Conservation (phyloP, 495 filamentous ascomycete genomes). For the Aspergillus sparsus region DNA sequence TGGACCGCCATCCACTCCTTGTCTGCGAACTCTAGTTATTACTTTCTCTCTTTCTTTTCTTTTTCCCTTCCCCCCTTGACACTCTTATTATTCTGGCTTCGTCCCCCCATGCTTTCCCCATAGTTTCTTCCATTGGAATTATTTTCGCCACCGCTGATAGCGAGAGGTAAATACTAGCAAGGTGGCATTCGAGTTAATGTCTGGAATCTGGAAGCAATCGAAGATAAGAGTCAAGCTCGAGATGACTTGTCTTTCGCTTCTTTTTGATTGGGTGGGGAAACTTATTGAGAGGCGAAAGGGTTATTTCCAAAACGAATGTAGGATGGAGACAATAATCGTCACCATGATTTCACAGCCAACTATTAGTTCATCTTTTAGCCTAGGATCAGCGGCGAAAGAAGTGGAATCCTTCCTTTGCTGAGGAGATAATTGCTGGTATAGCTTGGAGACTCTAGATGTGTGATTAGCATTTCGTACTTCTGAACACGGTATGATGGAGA, state of each 20-base stretch:
- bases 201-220: neutral
- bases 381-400: too few species aligned
- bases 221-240: neutral
- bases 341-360: too few species aligned
- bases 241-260: neutral
- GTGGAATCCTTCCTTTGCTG: too few species aligned
- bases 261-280: too few species aligned
- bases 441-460: neutral
- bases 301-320: too few species aligned
- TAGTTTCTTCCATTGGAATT: neutral
- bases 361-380: too few species aligned
- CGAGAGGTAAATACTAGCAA: neutral
- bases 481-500: conserved; percentile 1
- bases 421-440: too few species aligned
- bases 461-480: conserved; percentile 2
- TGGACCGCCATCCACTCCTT: neutral
- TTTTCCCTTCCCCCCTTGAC: neutral
- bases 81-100: neutral
- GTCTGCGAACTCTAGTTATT: neutral
- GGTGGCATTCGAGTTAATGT: conserved; percentile 3
- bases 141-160: conserved; percentile 1
- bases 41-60: neutral
- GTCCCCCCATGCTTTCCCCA: neutral
- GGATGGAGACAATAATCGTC: too few species aligned
- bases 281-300: too few species aligned